phyloP scores from a whole-genome alignment of 305 asterid genomes.

The Fraxinus baroniana region DNA sequence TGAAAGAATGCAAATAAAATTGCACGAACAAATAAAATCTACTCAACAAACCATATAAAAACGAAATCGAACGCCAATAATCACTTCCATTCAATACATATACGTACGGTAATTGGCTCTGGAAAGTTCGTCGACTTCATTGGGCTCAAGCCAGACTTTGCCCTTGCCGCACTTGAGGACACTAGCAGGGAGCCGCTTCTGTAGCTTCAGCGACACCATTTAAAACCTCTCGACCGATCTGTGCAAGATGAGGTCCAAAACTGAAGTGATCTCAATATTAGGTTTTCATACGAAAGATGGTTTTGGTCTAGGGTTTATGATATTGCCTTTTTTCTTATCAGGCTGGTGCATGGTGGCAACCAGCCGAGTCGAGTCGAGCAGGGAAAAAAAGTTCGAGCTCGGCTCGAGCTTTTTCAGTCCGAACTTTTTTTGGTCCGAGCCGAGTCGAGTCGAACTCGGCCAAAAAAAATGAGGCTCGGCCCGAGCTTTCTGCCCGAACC shows the following conservation, averaged over 20 bases:
- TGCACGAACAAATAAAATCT: background rate
- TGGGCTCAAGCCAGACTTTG: conserved; percentile 4
- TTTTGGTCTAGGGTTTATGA: background rate
- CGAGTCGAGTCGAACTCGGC: too few relatives aligned
- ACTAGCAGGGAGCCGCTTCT: too few relatives aligned
- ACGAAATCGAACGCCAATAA: background rate
- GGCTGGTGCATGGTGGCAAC: too few relatives aligned
- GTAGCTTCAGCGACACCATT: conserved; percentile 58
- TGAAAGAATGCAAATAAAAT: background rate
- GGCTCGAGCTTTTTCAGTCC: too few relatives aligned
- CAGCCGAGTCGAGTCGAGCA: too few relatives aligned
- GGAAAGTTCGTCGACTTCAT: conserved; percentile 47
- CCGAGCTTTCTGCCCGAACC: too few relatives aligned
- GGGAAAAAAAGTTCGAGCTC: too few relatives aligned
- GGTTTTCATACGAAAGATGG: background rate
- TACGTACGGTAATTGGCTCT: conserved; percentile 52
- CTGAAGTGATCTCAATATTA: background rate
- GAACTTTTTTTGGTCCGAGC: too few relatives aligned
- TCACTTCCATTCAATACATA: background rate
- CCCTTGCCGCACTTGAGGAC: too few relatives aligned
- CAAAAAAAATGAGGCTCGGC: too few relatives aligned
- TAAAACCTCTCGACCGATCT: background rate
- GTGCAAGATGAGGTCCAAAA: background rate
- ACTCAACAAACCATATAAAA: background rate
- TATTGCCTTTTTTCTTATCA: background rate